Percentiles rank a stretch among this genome's conserved stretches.
Conservation (phyloP, 1,284 basidiomycete genomes). For the Chiua sp. region DNA sequence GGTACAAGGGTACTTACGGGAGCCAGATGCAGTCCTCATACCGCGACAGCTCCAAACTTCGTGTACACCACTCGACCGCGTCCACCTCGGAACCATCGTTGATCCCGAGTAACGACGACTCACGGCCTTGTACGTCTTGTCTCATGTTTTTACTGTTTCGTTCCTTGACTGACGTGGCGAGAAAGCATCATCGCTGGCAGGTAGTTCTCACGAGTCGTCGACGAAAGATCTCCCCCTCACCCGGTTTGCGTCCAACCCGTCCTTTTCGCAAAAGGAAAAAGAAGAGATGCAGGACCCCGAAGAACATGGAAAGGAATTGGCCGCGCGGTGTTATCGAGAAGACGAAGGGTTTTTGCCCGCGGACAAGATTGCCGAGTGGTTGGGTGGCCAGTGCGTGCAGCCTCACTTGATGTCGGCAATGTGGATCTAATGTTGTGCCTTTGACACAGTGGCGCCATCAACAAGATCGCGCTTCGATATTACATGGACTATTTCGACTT, state of each 20-base stretch:
- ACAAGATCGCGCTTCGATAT: constrained; percentile 74
- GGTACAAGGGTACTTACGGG: constrained; percentile 43
- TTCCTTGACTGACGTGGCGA: constrained; percentile 23
- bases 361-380: constrained; percentile 96
- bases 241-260: constrained; percentile 50
- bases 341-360: constrained; percentile 82
- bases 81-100: constrained; percentile 82
- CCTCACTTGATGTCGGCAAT: neutral
- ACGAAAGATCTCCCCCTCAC: constrained; percentile 49
- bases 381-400: constrained; percentile 82
- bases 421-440: constrained; percentile 1
- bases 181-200: constrained; percentile 35
- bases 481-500: constrained; percentile 96
- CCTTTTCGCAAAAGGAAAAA: constrained; percentile 54
- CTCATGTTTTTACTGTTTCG: constrained; percentile 7
- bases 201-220: constrained; percentile 57
- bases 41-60: constrained; percentile 56
- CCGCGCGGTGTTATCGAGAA: constrained; percentile 85
- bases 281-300: constrained; percentile 67
- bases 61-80: constrained; percentile 67
- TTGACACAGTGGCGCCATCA: constrained; percentile 72
- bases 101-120: constrained; percentile 55
- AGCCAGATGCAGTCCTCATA: constrained; percentile 43
- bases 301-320: constrained; percentile 72
- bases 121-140: constrained; percentile 48